Percentiles rank a stretch among this genome's conserved stretches.
Conservation (phyloP, 305 asterid genomes). For the Striga hermonthica region DNA sequence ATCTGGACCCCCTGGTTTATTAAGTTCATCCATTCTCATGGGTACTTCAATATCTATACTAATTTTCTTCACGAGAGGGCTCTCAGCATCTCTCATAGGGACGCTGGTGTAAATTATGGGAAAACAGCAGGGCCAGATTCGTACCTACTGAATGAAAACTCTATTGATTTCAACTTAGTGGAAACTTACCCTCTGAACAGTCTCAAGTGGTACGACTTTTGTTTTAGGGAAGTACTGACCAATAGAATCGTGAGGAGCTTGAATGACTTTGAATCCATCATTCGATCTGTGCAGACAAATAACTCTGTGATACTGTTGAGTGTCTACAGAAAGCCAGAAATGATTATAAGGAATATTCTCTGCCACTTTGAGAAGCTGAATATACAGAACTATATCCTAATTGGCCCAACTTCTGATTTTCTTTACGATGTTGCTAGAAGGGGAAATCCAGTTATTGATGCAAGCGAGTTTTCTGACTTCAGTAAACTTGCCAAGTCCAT, state of each 20-base stretch:
- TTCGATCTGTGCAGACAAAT: slow-evolving; percentile 47
- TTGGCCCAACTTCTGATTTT: slow-evolving; percentile 48
- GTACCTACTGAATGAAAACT: slow-evolving; percentile 47
- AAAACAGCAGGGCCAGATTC: slow-evolving; percentile 79
- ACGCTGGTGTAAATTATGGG: slow-evolving; percentile 78
- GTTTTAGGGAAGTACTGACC: slow-evolving; percentile 54
- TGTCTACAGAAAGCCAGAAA: slow-evolving; percentile 47
- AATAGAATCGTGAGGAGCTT: slow-evolving; percentile 45
- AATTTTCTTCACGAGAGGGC: slow-evolving; percentile 65
- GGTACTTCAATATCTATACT: slow-evolving; percentile 70
- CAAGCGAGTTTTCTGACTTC: slow-evolving; percentile 38
- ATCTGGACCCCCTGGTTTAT: slow-evolving; percentile 95
- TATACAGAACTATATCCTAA: slow-evolving; percentile 53
- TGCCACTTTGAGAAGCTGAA: slow-evolving; percentile 65
- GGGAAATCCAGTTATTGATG: slow-evolving; percentile 65
- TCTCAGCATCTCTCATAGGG: slow-evolving; percentile 72
- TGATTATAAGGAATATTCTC: slow-evolving; percentile 51
- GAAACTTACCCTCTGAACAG: slow-evolving; percentile 48
- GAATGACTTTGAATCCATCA: slow-evolving; percentile 42
- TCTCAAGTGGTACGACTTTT: slow-evolving; percentile 75
- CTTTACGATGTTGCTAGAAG: slow-evolving; percentile 68
- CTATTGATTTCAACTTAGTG: slow-evolving; percentile 37
- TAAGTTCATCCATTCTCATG: slow-evolving; percentile 64
- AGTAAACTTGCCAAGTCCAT: slow-evolving; percentile 34
- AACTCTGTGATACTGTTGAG: slow-evolving; percentile 46